A percentile compares a stretch with the other conserved stretches of the same genome.
Conservation (phyloP, 179 eudicot species). For the Silene noctiflora region DNA sequence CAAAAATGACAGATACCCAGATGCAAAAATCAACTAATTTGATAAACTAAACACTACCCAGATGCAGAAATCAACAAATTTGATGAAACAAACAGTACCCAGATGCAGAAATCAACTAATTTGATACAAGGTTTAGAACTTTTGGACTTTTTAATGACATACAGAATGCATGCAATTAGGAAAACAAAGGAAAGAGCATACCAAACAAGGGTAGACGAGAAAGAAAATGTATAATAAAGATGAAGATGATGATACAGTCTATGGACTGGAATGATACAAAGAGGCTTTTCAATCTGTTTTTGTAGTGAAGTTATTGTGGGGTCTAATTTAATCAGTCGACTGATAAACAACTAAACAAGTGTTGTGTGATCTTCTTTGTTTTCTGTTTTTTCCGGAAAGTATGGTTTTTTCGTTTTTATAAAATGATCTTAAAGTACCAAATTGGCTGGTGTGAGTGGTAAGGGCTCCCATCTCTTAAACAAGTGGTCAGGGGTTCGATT, state of each 20-base stretch:
- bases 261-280: constrained; percentile 34
- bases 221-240: constrained; percentile 19
- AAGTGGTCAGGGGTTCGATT: too few relatives aligned
- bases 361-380: not conserved
- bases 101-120: not conserved
- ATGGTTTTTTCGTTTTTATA: too few relatives aligned
- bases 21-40: constrained; percentile 16
- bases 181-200: not conserved
- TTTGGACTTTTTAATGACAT: too few relatives aligned
- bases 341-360: not conserved
- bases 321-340: not conserved
- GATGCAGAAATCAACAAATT: not conserved
- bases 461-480: too few relatives aligned
- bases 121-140: not conserved
- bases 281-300: constrained; percentile 4
- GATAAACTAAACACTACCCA: constrained; percentile 14
- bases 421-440: too few relatives aligned
- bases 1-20: constrained; percentile 16
- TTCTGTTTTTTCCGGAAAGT: too few relatives aligned
- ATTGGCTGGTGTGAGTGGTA: too few relatives aligned
- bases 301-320: not conserved
- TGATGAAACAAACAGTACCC: not conserved
- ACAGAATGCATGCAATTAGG: not conserved
- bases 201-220: not conserved
- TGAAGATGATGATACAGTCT: not conserved